These are phyloP conservation scores for Penicillium sp. DNA, from an alignment of 2,329 filamentous ascomycete genomes.

Conservation along the genomic window DNA sequence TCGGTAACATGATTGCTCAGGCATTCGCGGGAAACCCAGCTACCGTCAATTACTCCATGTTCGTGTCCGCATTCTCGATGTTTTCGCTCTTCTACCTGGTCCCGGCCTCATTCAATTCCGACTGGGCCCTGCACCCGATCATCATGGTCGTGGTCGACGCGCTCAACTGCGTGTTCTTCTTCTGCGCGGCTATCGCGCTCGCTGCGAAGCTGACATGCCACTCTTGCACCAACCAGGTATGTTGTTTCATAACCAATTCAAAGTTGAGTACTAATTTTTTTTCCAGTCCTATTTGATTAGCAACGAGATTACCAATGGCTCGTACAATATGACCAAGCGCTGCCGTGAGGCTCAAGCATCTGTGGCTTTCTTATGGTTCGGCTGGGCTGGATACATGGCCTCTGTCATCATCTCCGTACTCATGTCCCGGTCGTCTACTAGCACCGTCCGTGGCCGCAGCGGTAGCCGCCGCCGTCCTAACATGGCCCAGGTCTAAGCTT, in stretches of 20 bases:
- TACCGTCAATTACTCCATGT: constrained; percentile 60
- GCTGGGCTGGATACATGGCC: constrained; percentile 49
- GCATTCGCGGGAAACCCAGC: constrained; percentile 57
- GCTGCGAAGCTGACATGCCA: constrained; percentile 51
- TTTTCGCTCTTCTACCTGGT: constrained; percentile 54
- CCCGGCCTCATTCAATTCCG: constrained; percentile 46
- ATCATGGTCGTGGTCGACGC: constrained; percentile 50
- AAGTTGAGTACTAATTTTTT: constrained; percentile 4
- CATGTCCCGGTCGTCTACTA: constrained; percentile 37
- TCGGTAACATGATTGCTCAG: constrained; percentile 65
- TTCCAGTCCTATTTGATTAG: constrained; percentile 43
- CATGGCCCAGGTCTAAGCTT: constrained; percentile 51
- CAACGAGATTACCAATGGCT: constrained; percentile 53
- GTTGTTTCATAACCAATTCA: constrained; percentile 19
- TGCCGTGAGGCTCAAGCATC: constrained; percentile 57
- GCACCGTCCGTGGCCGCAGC: constrained; percentile 40
- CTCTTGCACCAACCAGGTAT: constrained; percentile 52
- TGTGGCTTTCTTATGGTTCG: constrained; percentile 57
- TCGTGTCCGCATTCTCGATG: constrained; percentile 52
- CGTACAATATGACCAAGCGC: constrained; percentile 41
- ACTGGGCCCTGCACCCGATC: constrained; percentile 48
- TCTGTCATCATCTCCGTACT: constrained; percentile 48
- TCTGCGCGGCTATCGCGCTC: constrained; percentile 53
- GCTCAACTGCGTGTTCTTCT: constrained; percentile 54
- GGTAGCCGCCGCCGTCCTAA: constrained; percentile 42